Percentiles rank a stretch among this genome's conserved stretches.
phyloP scores from a whole-genome alignment of 305 asterid genomes.

The Fraxinus paxiana region DNA sequence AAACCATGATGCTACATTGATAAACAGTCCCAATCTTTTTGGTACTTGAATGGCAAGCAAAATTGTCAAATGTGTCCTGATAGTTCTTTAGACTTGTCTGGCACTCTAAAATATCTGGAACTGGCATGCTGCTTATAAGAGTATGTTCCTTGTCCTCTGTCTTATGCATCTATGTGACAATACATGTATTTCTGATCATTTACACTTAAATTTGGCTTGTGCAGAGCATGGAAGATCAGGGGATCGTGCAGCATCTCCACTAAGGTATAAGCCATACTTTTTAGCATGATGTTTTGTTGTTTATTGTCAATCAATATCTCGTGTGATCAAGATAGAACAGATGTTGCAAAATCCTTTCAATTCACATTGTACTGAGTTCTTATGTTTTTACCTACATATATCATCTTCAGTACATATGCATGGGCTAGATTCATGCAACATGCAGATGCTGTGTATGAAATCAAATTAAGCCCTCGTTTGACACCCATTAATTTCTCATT shows the following conservation, averaged over 20 bases:
- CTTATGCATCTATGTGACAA: neutral
- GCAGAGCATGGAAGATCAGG: slow-evolving; percentile 46
- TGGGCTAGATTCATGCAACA: neutral
- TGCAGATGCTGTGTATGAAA: neutral
- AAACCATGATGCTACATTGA: neutral
- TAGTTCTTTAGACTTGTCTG: neutral
- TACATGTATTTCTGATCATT: slow-evolving; percentile 14
- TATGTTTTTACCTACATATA: neutral
- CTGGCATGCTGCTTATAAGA: slow-evolving; percentile 6
- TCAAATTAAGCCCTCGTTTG: neutral
- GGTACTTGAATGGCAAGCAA: neutral
- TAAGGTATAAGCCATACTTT: slow-evolving; percentile 42
- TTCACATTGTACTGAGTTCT: neutral
- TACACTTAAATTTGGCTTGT: slow-evolving; percentile 27
- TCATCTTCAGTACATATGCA: neutral
- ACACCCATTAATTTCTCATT: no score
- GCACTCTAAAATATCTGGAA: neutral
- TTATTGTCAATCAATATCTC: neutral
- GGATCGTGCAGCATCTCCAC: slow-evolving; percentile 52
- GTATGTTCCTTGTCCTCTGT: slow-evolving; percentile 4
- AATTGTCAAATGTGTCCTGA: slow-evolving; percentile 4
- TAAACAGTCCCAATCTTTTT: neutral
- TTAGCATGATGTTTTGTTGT: slow-evolving; percentile 13
- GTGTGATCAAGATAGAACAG: neutral
- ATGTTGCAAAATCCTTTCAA: neutral